Conservation (phyloP, 495 filamentous ascomycete genomes). For the Penicillium malachiteum region DNA sequence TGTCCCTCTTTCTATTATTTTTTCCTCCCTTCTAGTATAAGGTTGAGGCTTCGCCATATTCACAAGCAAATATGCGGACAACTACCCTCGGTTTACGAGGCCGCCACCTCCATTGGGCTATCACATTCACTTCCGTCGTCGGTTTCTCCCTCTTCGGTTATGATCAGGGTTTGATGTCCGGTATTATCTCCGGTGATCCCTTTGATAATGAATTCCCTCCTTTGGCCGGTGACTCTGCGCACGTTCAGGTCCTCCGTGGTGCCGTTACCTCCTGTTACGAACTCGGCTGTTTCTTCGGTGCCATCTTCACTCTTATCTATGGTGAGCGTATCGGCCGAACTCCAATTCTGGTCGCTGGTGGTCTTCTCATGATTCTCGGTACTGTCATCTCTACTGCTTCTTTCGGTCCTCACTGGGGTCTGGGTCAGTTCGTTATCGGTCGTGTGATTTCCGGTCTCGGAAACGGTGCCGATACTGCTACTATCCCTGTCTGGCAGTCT, state of each 20-base stretch:
- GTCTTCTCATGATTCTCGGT: constrained; percentile 69
- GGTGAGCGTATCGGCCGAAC: constrained; percentile 70
- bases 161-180: constrained; percentile 72
- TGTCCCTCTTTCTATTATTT: background rate
- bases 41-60: background rate
- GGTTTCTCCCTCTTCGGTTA: constrained; percentile 76
- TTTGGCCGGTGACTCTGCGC: constrained; percentile 34
- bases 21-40: constrained; percentile 2
- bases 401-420: constrained; percentile 36
- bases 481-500: constrained; percentile 76
- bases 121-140: constrained; percentile 46
- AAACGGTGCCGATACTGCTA: constrained; percentile 73
- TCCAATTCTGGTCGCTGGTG: constrained; percentile 61
- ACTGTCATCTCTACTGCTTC: constrained; percentile 66
- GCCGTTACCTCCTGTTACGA: constrained; percentile 81
- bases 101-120: constrained; percentile 33
- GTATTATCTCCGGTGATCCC: constrained; percentile 69
- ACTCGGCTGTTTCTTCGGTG: constrained; percentile 72
- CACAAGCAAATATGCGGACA: constrained; percentile 39
- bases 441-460: constrained; percentile 70
- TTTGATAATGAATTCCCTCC: constrained; percentile 68
- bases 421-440: constrained; percentile 72
- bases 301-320: constrained; percentile 64
- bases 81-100: constrained; percentile 36
- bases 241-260: constrained; percentile 71